Conservation (phyloP, 179 eudicot genomes). For the Beta lomatogona region DNA sequence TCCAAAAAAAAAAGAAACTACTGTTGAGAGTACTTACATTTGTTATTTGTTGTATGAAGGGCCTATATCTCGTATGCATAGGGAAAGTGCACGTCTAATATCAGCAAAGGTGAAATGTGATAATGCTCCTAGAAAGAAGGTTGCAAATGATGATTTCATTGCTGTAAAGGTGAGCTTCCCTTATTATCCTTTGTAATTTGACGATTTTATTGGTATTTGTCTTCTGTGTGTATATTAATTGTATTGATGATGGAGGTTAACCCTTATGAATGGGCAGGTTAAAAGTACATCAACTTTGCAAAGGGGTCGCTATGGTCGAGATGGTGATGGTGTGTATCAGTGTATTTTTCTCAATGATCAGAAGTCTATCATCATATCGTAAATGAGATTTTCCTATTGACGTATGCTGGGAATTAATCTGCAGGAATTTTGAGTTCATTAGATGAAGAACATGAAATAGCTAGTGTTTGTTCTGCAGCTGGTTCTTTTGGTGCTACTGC, state of each 20-base stretch:
- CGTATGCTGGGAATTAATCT: no score
- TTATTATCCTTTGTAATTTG: neutral
- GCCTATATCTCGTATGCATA: neutral
- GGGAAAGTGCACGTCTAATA: constrained; percentile 2
- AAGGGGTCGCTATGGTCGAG: constrained; percentile 38
- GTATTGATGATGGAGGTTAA: neutral
- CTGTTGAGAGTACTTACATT: neutral
- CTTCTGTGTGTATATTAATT: neutral
- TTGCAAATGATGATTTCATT: neutral
- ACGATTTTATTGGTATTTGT: neutral
- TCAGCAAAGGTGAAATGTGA: constrained; percentile 6
- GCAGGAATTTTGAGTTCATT: constrained; percentile 29
- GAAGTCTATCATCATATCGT: no score
- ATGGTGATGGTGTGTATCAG: constrained; percentile 24
- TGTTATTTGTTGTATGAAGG: constrained; percentile 8
- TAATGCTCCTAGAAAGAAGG: neutral
- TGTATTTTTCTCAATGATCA: neutral
- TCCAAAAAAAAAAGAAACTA: no score
- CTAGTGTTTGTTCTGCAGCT: constrained; percentile 29
- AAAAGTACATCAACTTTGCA: constrained; percentile 27
- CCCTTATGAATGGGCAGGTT: constrained; percentile 29
- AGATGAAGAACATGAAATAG: constrained; percentile 36
- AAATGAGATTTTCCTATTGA: no score
- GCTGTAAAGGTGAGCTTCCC: constrained; percentile 22
- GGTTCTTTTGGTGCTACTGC: constrained; percentile 38